phyloP scores from a whole-genome alignment of 495 filamentous ascomycete genomes.

The Ramalina peruviana region DNA sequence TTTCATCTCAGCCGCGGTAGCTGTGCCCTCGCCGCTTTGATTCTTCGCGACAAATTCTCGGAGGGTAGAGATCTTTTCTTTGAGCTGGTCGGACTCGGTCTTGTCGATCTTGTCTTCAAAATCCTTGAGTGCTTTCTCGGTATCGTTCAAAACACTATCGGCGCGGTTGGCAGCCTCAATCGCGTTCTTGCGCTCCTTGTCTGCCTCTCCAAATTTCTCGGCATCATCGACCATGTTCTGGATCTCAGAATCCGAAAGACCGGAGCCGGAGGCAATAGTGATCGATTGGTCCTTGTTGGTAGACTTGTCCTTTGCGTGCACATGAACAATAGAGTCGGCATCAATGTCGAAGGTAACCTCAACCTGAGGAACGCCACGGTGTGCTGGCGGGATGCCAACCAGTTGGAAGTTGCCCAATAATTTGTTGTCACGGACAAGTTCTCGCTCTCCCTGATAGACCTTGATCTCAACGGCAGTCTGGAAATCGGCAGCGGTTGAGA shows the following conservation, averaged over 20 bases:
- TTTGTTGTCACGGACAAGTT: constrained; percentile 98
- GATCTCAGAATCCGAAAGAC: constrained; percentile 90
- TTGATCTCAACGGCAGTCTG: constrained; percentile 99
- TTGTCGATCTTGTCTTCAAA: constrained; percentile 93
- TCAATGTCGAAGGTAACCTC: constrained; percentile 99
- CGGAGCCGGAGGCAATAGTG: constrained; percentile 95
- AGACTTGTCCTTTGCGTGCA: constrained; percentile 97
- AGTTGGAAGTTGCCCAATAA: constrained; percentile 99
- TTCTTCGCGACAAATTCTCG: constrained; percentile 88
- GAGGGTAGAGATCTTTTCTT: constrained; percentile 81
- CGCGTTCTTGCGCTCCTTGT: constrained; percentile 92
- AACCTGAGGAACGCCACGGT: constrained; percentile 93
- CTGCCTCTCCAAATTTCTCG: constrained; percentile 85
- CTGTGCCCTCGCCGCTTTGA: constrained; percentile 77
- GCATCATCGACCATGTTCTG: constrained; percentile 94
- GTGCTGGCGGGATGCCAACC: constrained; percentile 91
- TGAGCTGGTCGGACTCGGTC: constrained; percentile 79
- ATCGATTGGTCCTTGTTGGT: constrained; percentile 99
- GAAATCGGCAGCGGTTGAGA: constrained; percentile 98
- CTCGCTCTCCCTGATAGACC: constrained; percentile 99
- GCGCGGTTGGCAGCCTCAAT: constrained; percentile 95
- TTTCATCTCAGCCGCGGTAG: constrained; percentile 85
- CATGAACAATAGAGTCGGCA: constrained; percentile 96
- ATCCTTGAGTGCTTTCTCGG: constrained; percentile 96
- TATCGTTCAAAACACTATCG: constrained; percentile 92